Percentiles rank a stretch among this genome's conserved stretches.
Conservation (phyloP, 208 protist species). For the Trypanosoma cruzi region DNA sequence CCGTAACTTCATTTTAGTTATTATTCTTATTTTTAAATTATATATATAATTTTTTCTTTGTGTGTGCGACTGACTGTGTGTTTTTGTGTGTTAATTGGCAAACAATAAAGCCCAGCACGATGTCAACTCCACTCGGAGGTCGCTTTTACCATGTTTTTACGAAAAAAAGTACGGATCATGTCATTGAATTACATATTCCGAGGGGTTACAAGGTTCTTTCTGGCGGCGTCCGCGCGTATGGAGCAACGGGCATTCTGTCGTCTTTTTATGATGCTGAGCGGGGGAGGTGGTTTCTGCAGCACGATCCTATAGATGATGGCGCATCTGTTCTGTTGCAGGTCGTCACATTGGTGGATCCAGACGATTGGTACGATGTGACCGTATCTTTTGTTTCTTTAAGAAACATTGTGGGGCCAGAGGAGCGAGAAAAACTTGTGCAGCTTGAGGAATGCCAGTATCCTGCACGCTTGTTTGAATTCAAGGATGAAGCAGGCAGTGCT, state of each 20-base stretch:
- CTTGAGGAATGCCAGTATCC: conserved; percentile 19
- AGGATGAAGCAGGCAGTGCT: not conserved
- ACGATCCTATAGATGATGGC: conserved; percentile 31
- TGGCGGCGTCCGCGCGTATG: conserved; percentile 29
- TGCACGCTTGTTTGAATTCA: conserved; percentile 20
- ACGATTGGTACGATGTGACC: conserved; percentile 45
- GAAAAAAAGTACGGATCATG: conserved; percentile 26
- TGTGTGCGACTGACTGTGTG: too few relatives aligned
- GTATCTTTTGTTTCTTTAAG: conserved; percentile 34
- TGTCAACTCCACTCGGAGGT: conserved; percentile 17
- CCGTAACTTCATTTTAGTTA: too few relatives aligned
- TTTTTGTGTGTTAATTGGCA: too few relatives aligned
- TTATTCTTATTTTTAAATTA: too few relatives aligned
- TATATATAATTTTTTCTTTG: not conserved
- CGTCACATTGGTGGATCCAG: conserved; percentile 43
- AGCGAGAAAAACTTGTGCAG: conserved; percentile 34
- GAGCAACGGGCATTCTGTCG: conserved; percentile 43
- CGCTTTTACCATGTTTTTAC: conserved; percentile 33
- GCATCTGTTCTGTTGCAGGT: conserved; percentile 42
- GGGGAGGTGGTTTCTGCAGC: conserved; percentile 58
- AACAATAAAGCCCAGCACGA: not conserved
- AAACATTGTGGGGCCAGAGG: conserved; percentile 35
- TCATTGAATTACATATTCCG: conserved; percentile 37
- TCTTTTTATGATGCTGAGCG: conserved; percentile 56
- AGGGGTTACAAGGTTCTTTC: conserved; percentile 42